Conservation (phyloP, 345 rosid species). For the Bruguiera sexangula region DNA sequence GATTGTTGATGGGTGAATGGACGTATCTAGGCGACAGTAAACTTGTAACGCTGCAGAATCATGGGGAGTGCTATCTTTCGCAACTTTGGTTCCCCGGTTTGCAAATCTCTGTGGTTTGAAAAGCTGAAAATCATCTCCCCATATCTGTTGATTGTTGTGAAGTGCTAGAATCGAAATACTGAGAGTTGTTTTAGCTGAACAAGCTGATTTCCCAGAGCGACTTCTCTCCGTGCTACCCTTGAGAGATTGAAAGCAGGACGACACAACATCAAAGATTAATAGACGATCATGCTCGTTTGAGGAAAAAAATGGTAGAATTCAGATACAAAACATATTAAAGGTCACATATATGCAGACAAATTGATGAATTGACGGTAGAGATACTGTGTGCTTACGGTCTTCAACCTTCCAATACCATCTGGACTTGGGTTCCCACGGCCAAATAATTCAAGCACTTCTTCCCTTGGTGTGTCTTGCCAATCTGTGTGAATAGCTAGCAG, state of each 20-base stretch:
- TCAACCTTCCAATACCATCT: not conserved
- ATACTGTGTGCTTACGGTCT: constrained; percentile 18
- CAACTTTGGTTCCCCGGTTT: not conserved
- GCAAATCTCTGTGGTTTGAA: constrained; percentile 4
- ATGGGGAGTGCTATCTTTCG: not conserved
- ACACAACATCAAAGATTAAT: not conserved
- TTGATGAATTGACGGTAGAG: not conserved
- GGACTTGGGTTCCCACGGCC: not conserved
- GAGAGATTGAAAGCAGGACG: not conserved
- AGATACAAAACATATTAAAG: not conserved
- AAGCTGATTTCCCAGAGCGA: not conserved
- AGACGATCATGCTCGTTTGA: not conserved
- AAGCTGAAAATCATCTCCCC: constrained; percentile 2
- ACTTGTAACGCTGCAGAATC: constrained; percentile 3
- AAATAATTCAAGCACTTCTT: not conserved
- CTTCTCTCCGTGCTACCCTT: not conserved
- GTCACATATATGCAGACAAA: not conserved
- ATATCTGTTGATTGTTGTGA: not conserved
- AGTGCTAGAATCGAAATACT: not conserved
- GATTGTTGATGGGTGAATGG: not conserved
- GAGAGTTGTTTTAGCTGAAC: not conserved
- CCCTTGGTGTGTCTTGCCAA: constrained; percentile 36
- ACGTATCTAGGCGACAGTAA: constrained; percentile 1
- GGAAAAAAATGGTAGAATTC: not conserved
- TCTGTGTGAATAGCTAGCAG: constrained; percentile 33